phyloP scores from a whole-genome alignment of 2,329 filamentous ascomycete genomes.

The Colletotrichum gloeosporioides region DNA sequence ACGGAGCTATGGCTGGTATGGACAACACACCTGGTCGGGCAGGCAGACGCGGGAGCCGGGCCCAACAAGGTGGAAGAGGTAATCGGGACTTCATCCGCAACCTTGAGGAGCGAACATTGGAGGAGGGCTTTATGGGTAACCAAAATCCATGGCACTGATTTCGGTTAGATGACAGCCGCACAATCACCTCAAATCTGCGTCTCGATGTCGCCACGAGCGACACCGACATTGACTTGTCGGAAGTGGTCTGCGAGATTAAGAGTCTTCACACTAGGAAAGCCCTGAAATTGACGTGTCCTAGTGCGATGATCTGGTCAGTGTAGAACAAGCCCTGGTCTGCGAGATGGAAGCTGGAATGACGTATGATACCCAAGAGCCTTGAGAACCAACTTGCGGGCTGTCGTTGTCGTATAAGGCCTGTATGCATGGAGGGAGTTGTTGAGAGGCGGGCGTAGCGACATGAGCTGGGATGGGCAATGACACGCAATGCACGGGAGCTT shows the following conservation, averaged over 20 bases:
- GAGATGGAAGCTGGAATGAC: neutral
- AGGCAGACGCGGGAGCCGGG: constrained; percentile 78
- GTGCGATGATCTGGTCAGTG: neutral
- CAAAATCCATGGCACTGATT: constrained; percentile 72
- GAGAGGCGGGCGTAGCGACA: neutral
- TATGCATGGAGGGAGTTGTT: neutral
- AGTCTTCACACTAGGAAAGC: neutral
- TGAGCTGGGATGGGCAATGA: neutral
- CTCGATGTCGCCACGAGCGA: neutral
- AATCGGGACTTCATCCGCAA: constrained; percentile 94
- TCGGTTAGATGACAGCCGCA: neutral
- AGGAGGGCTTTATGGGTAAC: constrained; percentile 84
- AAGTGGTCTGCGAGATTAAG: neutral
- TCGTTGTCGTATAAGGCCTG: neutral
- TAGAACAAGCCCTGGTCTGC: neutral
- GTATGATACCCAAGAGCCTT: constrained; percentile 13
- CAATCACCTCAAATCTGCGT: neutral
- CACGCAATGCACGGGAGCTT: constrained; percentile 4
- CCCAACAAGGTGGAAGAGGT: constrained; percentile 62
- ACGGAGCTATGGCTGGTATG: constrained; percentile 71
- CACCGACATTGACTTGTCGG: neutral
- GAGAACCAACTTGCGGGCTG: neutral
- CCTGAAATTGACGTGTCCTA: neutral
- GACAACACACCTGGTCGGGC: constrained; percentile 62
- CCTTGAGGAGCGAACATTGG: constrained; percentile 90